Evolutionary conservation across 1,139 yeast genomes (phyloP).

Genomic region (Diutina scorzettiae): DNA sequence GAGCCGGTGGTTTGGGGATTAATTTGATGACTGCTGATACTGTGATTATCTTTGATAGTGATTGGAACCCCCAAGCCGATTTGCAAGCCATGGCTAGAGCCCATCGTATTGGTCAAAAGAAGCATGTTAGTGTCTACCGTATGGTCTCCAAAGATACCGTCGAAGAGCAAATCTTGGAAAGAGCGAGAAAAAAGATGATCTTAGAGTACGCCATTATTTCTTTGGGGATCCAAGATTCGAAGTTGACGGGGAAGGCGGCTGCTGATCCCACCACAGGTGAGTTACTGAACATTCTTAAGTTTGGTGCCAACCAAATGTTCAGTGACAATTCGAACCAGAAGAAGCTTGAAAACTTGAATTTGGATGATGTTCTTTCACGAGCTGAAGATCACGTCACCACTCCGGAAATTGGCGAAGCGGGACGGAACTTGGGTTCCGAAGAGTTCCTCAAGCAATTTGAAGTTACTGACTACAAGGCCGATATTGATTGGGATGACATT

Average conservation of each 20-base stretch:
- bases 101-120: conserved; percentile 96
- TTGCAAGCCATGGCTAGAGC: conserved; percentile 99
- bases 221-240: conserved; percentile 80
- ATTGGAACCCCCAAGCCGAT: conserved; percentile 85
- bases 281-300: conserved; percentile 83
- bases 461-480: conserved; percentile 97
- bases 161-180: conserved; percentile 91
- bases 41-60: conserved; percentile 92
- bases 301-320: conserved; percentile 98
- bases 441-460: conserved; percentile 95
- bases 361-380: conserved; percentile 91
- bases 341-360: conserved; percentile 86
- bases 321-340: conserved; percentile 85
- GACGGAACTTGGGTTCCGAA: conserved; percentile 79
- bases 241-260: conserved; percentile 34
- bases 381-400: conserved; percentile 97
- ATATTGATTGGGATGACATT: conserved; percentile 98
- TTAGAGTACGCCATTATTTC: conserved; percentile 95
- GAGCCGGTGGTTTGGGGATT: conserved; percentile 99
- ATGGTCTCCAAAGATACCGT: conserved; percentile 96
- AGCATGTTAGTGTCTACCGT: conserved; percentile 93
- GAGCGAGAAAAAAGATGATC: conserved; percentile 97
- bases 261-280: conserved; percentile 34
- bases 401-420: conserved; percentile 88
- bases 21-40: conserved; percentile 98